Base-by-base conservation (phyloP, 228 moss, liverwort and hornwort species). In the Sphagnum fallax region DNA sequence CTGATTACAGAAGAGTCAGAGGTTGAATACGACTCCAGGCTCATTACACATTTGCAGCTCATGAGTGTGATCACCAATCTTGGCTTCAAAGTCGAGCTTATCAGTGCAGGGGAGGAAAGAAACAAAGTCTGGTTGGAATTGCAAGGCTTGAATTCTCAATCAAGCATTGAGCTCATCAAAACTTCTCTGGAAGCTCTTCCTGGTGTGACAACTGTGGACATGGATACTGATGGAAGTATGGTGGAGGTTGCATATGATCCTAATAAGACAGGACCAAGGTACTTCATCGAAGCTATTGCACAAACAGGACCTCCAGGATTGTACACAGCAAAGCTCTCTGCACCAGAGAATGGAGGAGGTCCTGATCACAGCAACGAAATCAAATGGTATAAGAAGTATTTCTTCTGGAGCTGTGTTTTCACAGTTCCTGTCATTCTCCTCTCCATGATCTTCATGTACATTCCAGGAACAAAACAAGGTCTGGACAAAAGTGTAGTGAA, bases 321-420 rank as follows among this genome's bases (percentile, higher is more conserved):
- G 5, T 98, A 87, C 68, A 87, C 73, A 58, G 90, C 93, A 14
- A 90, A 69, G 53, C 78, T 98, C 64, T 76, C 75, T 50, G 67
- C 81, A 1, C 80, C 81, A 65, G 75, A 81, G 61, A 78, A 82
- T 14, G 86, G 75, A 53, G 88, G 88, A 48, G 85, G 78, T 13
- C 87, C 84, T n/a, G 90, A 98, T 59, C 73, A 91, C 59, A 77
- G 82, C 53, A 64, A 73, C 48, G 98, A 98, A 65, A 88, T 98
- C 13, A 61, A 63, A 5, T 73, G 79, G 52, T 90, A 90, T 65
- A 76, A 80, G 65, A 83, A 67, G 60, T 82, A 80, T 49, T 98
- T 98, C 61, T 78, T 90, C 4, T 93, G 91, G 92, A 98, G 97
- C 84, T 87, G 87, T 67, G 85, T 98, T 32, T 98, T 98, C 75